A percentile compares a stretch with the other conserved stretches of the same genome.
Evolutionary conservation across 2,329 filamentous ascomycete species (phyloP).

Genomic region (Camillea tinctor): DNA sequence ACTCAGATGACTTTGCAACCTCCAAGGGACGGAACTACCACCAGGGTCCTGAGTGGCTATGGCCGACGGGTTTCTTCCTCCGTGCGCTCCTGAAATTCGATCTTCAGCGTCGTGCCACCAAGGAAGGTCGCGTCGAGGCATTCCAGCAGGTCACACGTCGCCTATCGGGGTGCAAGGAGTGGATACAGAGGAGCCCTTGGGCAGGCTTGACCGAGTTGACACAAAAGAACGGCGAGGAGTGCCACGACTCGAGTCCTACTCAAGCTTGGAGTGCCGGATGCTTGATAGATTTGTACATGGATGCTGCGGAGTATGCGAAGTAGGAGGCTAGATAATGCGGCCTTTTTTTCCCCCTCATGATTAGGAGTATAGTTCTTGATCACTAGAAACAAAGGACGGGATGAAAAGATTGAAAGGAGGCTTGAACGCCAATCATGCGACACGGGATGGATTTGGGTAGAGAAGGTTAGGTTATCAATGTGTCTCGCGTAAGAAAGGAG

Average conservation of each 20-base stretch:
- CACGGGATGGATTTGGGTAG: no score
- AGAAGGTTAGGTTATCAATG: no score
- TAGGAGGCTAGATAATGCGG: constrained; percentile 2
- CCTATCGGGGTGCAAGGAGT: constrained; percentile 78
- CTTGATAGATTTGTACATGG: constrained; percentile 93
- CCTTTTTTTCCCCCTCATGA: no score
- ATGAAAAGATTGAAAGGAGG: no score
- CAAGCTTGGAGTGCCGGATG: constrained; percentile 97
- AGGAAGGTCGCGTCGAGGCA: constrained; percentile 73
- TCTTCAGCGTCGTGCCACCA: constrained; percentile 62
- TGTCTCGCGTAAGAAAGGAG: no score
- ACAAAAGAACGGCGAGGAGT: constrained; percentile 81
- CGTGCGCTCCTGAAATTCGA: constrained; percentile 91
- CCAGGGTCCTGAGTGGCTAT: constrained; percentile 96
- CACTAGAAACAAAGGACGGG: no score
- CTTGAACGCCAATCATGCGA: no score
- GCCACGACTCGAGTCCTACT: constrained; percentile 86
- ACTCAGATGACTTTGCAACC: constrained; percentile 86
- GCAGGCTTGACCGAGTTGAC: constrained; percentile 91
- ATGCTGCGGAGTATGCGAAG: constrained; percentile 58
- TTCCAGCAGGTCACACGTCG: constrained; percentile 93
- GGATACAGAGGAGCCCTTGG: constrained; percentile 79
- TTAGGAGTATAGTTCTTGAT: no score
- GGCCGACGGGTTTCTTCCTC: constrained; percentile 95
- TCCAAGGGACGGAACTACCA: constrained; percentile 97